A percentile compares a stretch with the other conserved stretches of the same genome.
Conservation (phyloP, 2,329 filamentous ascomycete species). For the Cytospora schulzeri region DNA sequence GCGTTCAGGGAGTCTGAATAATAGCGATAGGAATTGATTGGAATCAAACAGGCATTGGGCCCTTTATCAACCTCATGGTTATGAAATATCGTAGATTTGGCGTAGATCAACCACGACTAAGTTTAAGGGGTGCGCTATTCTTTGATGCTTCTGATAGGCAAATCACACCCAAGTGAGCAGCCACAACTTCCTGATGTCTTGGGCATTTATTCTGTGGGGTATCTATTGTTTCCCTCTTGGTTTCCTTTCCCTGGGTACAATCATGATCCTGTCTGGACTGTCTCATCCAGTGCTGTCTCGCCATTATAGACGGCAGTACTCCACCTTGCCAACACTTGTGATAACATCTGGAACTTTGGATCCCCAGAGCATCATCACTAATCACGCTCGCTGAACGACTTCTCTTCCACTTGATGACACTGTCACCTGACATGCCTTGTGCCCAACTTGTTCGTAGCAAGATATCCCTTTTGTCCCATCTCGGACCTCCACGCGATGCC, state of each 20-base stretch:
- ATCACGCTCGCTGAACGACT: neutral
- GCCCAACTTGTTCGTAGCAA: conserved; percentile 83
- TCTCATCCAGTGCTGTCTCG: neutral
- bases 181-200: neutral
- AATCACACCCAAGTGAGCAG: neutral
- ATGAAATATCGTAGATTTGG: neutral
- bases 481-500: conserved; percentile 85
- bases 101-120: neutral
- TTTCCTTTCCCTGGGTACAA: neutral
- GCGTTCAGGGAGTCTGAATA: conserved; percentile 12
- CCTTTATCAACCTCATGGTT: conserved; percentile 1
- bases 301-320: neutral
- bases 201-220: neutral
- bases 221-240: neutral
- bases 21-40: conserved; percentile 18
- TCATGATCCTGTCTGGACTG: neutral
- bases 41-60: conserved; percentile 7
- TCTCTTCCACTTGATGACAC: neutral
- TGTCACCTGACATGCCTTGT: conserved; percentile 41
- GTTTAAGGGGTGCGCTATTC: neutral
- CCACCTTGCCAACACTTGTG: neutral
- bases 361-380: no score
- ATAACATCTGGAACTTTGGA: no score
- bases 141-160: neutral
- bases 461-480: conserved; percentile 85